Evolutionary conservation across 2,329 filamentous ascomycete genomes (phyloP).

Genomic region (Epichloe scottii): DNA sequence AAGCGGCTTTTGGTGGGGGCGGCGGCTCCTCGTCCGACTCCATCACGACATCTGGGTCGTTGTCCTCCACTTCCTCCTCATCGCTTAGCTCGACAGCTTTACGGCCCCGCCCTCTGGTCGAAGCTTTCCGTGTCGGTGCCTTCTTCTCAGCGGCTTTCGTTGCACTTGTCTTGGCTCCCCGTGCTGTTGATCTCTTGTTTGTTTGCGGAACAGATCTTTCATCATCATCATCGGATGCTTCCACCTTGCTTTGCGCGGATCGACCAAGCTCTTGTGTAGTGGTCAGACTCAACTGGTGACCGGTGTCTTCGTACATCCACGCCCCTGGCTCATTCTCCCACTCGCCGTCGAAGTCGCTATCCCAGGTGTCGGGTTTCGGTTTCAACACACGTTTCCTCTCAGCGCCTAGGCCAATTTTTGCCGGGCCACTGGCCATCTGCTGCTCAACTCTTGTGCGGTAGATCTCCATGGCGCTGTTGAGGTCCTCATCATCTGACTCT

Average conservation of each 20-base stretch:
- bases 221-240: slow-evolving; percentile 9
- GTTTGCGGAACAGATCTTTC: slow-evolving; percentile 19
- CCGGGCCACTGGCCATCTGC: slow-evolving; percentile 50
- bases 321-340: slow-evolving; percentile 72
- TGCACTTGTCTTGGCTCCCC: slow-evolving; percentile 18
- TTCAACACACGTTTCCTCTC: slow-evolving; percentile 42
- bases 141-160: slow-evolving; percentile 24
- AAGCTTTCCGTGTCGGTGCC: slow-evolving; percentile 32
- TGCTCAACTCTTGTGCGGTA: slow-evolving; percentile 60
- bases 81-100: slow-evolving; percentile 20
- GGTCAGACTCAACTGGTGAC: slow-evolving; percentile 8
- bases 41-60: slow-evolving; percentile 39
- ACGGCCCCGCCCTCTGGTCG: slow-evolving; percentile 28
- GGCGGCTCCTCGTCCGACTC: slow-evolving; percentile 37
- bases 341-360: slow-evolving; percentile 74
- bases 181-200: slow-evolving; percentile 16
- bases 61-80: slow-evolving; percentile 31
- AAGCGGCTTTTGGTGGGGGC: slow-evolving; percentile 24
- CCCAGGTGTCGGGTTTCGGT: slow-evolving; percentile 70
- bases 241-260: slow-evolving; percentile 12
- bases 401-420: slow-evolving; percentile 20
- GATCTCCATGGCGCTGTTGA: slow-evolving; percentile 61
- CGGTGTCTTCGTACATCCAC: slow-evolving; percentile 22
- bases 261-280: slow-evolving; percentile 7
- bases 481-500: slow-evolving; percentile 50